phyloP scores from a whole-genome alignment of 2,329 filamentous ascomycete species.

The Chalaropsis ovoidea region DNA sequence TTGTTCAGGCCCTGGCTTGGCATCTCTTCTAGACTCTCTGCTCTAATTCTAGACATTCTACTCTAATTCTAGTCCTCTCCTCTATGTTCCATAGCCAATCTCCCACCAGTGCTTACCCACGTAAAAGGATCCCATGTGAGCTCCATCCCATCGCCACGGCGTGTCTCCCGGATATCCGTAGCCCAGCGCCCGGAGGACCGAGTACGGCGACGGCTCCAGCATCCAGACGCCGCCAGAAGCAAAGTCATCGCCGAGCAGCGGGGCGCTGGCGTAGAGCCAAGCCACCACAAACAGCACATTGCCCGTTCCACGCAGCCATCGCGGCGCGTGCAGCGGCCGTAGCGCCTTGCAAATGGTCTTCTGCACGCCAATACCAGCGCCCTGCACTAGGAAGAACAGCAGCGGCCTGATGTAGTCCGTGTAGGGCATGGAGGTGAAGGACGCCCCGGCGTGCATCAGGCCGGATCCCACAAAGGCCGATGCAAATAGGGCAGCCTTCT shows the following conservation, averaged over 20 bases:
- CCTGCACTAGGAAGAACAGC: slow-evolving; percentile 63
- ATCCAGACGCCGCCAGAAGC: slow-evolving; percentile 65
- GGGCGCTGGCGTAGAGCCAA: slow-evolving; percentile 61
- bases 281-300: slow-evolving; percentile 53
- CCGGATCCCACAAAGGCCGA: slow-evolving; percentile 58
- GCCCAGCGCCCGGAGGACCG: slow-evolving; percentile 55
- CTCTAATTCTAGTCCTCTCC: neutral
- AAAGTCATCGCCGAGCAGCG: slow-evolving; percentile 65
- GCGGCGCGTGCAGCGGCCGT: slow-evolving; percentile 34
- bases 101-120: slow-evolving; percentile 54
- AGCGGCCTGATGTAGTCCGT: slow-evolving; percentile 45
- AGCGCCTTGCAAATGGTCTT: slow-evolving; percentile 29
- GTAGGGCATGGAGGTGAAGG: slow-evolving; percentile 51
- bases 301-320: slow-evolving; percentile 37
- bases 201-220: slow-evolving; percentile 71
- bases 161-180: slow-evolving; percentile 50
- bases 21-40: neutral
- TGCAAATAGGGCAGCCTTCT: slow-evolving; percentile 31
- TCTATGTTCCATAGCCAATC: slow-evolving; percentile 32
- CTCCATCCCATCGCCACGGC: slow-evolving; percentile 57
- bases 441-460: slow-evolving; percentile 60
- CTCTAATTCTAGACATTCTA: neutral
- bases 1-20: neutral
- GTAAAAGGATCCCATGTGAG: slow-evolving; percentile 47
- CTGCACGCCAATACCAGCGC: slow-evolving; percentile 55